phyloP scores from a whole-genome alignment of 2,329 filamentous ascomycete species.

The Huntiella moniliformis region DNA sequence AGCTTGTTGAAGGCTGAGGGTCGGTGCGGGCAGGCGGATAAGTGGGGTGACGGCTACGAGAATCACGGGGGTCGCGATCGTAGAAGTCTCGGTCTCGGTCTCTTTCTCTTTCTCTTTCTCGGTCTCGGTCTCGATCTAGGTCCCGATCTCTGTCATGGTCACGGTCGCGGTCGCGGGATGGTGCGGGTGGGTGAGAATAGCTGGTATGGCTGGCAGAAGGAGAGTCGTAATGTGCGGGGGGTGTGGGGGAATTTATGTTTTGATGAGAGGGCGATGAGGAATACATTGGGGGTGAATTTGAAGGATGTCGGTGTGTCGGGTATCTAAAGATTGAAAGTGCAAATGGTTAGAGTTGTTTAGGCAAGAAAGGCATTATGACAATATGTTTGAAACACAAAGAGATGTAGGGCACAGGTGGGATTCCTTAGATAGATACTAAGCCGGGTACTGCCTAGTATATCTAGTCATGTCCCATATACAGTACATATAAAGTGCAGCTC shows the following conservation, averaged over 20 bases:
- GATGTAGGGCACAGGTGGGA: too few relatives aligned
- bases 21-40: neutral
- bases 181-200: neutral
- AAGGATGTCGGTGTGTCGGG: neutral
- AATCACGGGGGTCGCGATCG: neutral
- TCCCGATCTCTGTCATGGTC: neutral
- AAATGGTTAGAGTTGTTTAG: too few relatives aligned
- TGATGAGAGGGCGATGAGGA: constrained; percentile 6
- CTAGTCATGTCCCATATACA: too few relatives aligned
- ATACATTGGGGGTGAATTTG: constrained; percentile 10
- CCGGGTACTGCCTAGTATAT: too few relatives aligned
- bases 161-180: neutral
- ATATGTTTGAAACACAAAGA: too few relatives aligned
- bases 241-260: constrained; percentile 1
- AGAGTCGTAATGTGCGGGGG: constrained; percentile 5
- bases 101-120: too few relatives aligned
- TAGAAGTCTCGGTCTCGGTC: neutral
- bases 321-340: neutral
- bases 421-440: too few relatives aligned
- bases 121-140: too few relatives aligned
- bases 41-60: neutral
- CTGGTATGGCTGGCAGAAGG: constrained; percentile 3
- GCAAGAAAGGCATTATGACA: too few relatives aligned
- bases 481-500: too few relatives aligned
- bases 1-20: neutral